Evolutionary conservation across 208 protist species (phyloP).

Genomic region (Naegleria gruberi): DNA sequence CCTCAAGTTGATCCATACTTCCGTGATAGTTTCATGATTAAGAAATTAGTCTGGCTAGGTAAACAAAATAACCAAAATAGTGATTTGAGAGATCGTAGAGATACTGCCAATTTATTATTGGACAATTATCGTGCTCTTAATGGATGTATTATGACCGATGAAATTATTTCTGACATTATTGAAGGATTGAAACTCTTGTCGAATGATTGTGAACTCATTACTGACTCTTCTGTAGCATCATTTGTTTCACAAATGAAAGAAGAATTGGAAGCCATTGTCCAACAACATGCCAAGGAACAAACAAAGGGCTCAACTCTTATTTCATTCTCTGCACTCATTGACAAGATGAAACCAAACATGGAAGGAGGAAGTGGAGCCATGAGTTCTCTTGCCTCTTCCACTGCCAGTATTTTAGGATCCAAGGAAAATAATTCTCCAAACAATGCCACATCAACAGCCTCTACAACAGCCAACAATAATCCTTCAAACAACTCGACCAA

Average conservation of each 20-base stretch:
- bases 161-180: not conserved
- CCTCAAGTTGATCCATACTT: constrained; percentile 3
- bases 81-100: not conserved
- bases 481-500: not conserved
- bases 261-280: not conserved
- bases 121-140: not conserved
- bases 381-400: not conserved
- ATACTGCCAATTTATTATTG: not conserved
- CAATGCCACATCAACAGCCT: not conserved
- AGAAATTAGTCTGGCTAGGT: not conserved
- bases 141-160: not conserved
- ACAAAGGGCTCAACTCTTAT: not conserved
- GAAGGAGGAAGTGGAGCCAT: constrained; percentile 67
- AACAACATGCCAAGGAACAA: not conserved
- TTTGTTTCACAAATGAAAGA: not conserved
- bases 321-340: not conserved
- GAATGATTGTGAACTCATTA: not conserved
- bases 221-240: not conserved
- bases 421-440: not conserved
- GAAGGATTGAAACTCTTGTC: not conserved
- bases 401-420: not conserved
- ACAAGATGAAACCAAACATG: constrained; percentile 46
- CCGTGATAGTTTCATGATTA: not conserved
- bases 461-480: not conserved
- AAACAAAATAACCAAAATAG: not conserved